A percentile compares a stretch with the other conserved stretches of the same genome.
These are phyloP conservation scores for Diaporthe citriasiana DNA, from an alignment of 2,329 filamentous ascomycete species.

Conservation along the genomic window DNA sequence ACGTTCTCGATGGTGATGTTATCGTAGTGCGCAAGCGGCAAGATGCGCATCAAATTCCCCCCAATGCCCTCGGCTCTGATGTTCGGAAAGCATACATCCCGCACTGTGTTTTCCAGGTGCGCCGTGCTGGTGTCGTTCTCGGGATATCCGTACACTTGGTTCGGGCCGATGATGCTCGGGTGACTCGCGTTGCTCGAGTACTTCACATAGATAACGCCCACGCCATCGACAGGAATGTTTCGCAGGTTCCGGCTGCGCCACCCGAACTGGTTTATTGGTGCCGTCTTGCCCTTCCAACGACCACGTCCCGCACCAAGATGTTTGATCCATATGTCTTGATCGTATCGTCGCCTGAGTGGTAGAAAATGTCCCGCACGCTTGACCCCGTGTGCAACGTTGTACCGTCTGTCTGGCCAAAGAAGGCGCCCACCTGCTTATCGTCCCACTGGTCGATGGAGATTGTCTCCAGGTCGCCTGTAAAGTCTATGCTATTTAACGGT, in stretches of 20 bases:
- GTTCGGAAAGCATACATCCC: conserved; percentile 42
- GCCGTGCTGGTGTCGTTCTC: conserved; percentile 44
- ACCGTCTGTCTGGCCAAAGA: conserved; percentile 55
- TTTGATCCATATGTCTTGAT: conserved; percentile 55
- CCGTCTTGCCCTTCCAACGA: conserved; percentile 52
- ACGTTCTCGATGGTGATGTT: conserved; percentile 43
- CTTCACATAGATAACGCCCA: conserved; percentile 49
- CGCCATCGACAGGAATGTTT: conserved; percentile 47
- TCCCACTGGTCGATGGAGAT: conserved; percentile 49
- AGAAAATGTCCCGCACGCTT: conserved; percentile 52
- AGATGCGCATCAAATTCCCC: conserved; percentile 43
- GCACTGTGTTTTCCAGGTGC: conserved; percentile 37
- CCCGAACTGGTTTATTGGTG: conserved; percentile 54
- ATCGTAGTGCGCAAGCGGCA: conserved; percentile 42
- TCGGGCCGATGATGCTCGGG: conserved; percentile 46
- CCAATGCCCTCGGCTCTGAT: conserved; percentile 43
- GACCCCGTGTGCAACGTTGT: conserved; percentile 52
- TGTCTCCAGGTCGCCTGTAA: conserved; percentile 43
- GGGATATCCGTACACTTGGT: conserved; percentile 43
- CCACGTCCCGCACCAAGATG: conserved; percentile 45
- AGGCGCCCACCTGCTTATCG: conserved; percentile 57
- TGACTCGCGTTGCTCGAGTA: conserved; percentile 44
- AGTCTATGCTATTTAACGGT: conserved; percentile 56
- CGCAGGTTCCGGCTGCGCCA: conserved; percentile 50
- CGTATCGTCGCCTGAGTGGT: conserved; percentile 53